Percentiles rank a stretch among this genome's conserved stretches.
Evolutionary conservation across 2,329 filamentous ascomycete species (phyloP).

Genomic region (Hyphodiscus sp.): DNA sequence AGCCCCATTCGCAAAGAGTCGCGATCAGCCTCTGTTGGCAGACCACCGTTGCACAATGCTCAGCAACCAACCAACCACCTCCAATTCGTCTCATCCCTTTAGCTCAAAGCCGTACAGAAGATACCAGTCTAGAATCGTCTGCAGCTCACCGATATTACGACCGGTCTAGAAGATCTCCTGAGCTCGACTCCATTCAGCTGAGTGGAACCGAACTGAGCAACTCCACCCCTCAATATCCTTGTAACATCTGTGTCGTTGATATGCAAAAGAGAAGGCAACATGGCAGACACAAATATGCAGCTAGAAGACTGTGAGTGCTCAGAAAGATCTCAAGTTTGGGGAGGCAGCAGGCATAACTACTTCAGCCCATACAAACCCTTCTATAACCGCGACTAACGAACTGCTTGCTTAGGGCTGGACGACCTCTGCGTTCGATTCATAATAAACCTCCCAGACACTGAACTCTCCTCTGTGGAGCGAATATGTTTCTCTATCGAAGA

Average conservation of each 20-base stretch:
- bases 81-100: neutral
- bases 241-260: constrained; percentile 36
- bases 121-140: neutral
- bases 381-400: constrained; percentile 14
- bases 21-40: neutral
- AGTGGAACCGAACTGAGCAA: constrained; percentile 5
- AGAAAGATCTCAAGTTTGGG: neutral
- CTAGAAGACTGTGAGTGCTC: constrained; percentile 73
- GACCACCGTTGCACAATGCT: neutral
- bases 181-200: constrained; percentile 7
- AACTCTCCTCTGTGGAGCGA: constrained; percentile 81
- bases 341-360: neutral
- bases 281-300: constrained; percentile 74
- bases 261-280: constrained; percentile 58
- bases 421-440: constrained; percentile 97
- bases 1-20: neutral
- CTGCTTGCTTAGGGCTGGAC: constrained; percentile 67
- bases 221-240: constrained; percentile 1
- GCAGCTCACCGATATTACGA: neutral
- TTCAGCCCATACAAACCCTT: constrained; percentile 2
- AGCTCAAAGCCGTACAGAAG: neutral
- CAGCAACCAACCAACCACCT: constrained; percentile 1
- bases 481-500: constrained; percentile 99
- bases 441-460: constrained; percentile 89
- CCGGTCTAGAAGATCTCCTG: neutral